A percentile compares a stretch with the other conserved stretches of the same genome.
phyloP scores from a whole-genome alignment of 2,329 filamentous ascomycete genomes.

The Neoarthrinium moseri region DNA sequence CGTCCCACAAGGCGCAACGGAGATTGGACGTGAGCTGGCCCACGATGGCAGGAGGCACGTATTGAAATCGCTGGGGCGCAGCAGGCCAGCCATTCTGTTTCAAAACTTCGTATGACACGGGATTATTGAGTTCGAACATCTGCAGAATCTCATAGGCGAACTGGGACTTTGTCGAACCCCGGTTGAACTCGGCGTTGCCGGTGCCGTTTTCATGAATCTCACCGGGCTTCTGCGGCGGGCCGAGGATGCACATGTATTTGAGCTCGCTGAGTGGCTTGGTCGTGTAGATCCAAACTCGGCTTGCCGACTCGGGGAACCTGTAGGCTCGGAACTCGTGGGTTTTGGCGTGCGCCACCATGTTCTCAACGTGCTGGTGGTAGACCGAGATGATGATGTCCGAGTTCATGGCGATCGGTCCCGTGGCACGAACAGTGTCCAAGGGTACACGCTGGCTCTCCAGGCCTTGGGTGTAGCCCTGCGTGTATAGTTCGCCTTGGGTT shows the following conservation, averaged over 20 bases:
- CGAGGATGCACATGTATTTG: constrained; percentile 58
- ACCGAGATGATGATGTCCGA: constrained; percentile 47
- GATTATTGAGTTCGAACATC: constrained; percentile 63
- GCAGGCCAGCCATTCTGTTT: constrained; percentile 52
- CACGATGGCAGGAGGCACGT: constrained; percentile 55
- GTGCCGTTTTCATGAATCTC: constrained; percentile 45
- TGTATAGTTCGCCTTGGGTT: constrained; percentile 13
- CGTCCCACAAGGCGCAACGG: constrained; percentile 46
- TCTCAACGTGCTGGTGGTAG: constrained; percentile 54
- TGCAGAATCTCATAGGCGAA: constrained; percentile 55
- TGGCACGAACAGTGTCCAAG: constrained; percentile 24
- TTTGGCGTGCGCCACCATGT: constrained; percentile 48
- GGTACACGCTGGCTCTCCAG: constrained; percentile 32
- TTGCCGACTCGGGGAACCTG: constrained; percentile 52
- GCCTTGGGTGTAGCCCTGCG: constrained; percentile 24
- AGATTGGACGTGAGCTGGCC: constrained; percentile 59
- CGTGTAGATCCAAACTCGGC: constrained; percentile 63
- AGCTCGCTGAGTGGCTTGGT: constrained; percentile 46
- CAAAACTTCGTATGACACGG: constrained; percentile 51
- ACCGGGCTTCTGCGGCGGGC: constrained; percentile 42
- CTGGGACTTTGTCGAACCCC: constrained; percentile 31
- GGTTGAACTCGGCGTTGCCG: constrained; percentile 53
- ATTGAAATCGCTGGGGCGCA: constrained; percentile 50
- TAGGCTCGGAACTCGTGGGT: constrained; percentile 57
- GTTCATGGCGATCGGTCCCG: constrained; percentile 39